These are phyloP conservation scores for Teratosphaeria gauchensis DNA, from an alignment of 2,329 filamentous ascomycete genomes.

Conservation along the genomic window DNA sequence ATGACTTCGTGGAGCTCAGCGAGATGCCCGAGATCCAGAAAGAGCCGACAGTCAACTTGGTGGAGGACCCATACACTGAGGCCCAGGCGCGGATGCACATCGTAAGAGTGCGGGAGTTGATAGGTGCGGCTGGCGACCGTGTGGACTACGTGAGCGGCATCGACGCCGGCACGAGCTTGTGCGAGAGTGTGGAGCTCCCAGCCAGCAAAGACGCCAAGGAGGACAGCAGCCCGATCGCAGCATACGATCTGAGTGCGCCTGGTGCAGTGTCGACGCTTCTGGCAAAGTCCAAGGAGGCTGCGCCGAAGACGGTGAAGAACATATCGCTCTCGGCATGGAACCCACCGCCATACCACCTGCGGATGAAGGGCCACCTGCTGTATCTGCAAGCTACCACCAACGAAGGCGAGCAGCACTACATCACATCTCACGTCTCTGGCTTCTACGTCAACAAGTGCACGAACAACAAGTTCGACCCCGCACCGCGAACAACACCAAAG, in stretches of 20 bases:
- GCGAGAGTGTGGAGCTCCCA: slow-evolving; percentile 57
- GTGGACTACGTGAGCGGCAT: slow-evolving; percentile 82
- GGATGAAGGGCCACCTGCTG: slow-evolving; percentile 83
- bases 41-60: slow-evolving; percentile 68
- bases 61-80: slow-evolving; percentile 95
- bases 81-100: slow-evolving; percentile 96
- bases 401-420: slow-evolving; percentile 88
- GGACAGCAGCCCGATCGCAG: slow-evolving; percentile 42
- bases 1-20: slow-evolving; percentile 87
- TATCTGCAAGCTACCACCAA: slow-evolving; percentile 85
- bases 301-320: slow-evolving; percentile 84
- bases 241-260: slow-evolving; percentile 67
- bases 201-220: slow-evolving; percentile 16
- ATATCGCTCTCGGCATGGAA: slow-evolving; percentile 91
- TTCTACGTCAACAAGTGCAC: slow-evolving; percentile 97
- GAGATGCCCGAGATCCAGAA: slow-evolving; percentile 72
- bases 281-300: slow-evolving; percentile 47
- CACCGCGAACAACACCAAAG: slow-evolving; percentile 69
- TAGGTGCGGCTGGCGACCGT: slow-evolving; percentile 82
- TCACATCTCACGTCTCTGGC: slow-evolving; percentile 86
- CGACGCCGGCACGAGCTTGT: slow-evolving; percentile 73
- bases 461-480: slow-evolving; percentile 89
- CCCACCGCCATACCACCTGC: slow-evolving; percentile 81
- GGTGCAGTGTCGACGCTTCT: slow-evolving; percentile 63
- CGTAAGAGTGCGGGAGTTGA: slow-evolving; percentile 80